phyloP scores from a whole-genome alignment of 1,284 basidiomycete genomes.

The Cystobasidiaceae sp. region DNA sequence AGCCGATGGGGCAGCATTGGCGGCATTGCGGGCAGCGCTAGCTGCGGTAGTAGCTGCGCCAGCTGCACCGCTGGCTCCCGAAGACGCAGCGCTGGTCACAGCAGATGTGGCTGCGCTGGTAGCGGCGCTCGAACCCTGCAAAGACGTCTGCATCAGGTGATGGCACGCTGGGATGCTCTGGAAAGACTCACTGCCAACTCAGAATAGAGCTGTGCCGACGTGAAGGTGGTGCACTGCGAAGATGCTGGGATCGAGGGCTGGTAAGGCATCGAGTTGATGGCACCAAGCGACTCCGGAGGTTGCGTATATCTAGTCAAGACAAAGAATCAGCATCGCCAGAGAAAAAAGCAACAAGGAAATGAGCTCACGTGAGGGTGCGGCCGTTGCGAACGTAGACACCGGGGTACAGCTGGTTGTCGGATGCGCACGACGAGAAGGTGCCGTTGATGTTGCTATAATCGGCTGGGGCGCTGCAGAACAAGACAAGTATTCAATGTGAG shows the following conservation, averaged over 20 bases:
- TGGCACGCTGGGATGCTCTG: neutral
- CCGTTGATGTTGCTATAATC: conserved; percentile 36
- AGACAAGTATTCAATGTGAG: neutral
- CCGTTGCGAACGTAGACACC: conserved; percentile 33
- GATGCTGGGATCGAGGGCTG: conserved; percentile 57
- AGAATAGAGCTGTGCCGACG: conserved; percentile 56
- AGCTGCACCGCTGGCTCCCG: neutral
- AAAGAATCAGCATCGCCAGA: neutral
- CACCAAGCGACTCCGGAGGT: conserved; percentile 57
- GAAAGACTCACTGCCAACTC: conserved; percentile 5
- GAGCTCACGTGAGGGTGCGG: conserved; percentile 32
- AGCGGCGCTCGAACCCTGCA: neutral
- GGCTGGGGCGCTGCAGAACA: conserved; percentile 31
- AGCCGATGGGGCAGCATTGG: conserved; percentile 38
- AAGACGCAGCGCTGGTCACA: conserved; percentile 3
- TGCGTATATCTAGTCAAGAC: conserved; percentile 51
- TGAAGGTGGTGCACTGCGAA: conserved; percentile 59
- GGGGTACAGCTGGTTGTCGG: conserved; percentile 37
- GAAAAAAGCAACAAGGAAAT: neutral
- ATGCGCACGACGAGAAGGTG: conserved; percentile 38
- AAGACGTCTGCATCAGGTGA: neutral
- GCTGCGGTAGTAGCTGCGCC: neutral
- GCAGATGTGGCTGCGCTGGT: conserved; percentile 33
- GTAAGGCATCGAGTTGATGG: conserved; percentile 60
- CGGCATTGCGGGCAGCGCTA: conserved; percentile 5